Percentiles rank a stretch among this genome's conserved stretches.
phyloP scores from a whole-genome alignment of 345 rosid species.

The Eucalyptus regnans region DNA sequence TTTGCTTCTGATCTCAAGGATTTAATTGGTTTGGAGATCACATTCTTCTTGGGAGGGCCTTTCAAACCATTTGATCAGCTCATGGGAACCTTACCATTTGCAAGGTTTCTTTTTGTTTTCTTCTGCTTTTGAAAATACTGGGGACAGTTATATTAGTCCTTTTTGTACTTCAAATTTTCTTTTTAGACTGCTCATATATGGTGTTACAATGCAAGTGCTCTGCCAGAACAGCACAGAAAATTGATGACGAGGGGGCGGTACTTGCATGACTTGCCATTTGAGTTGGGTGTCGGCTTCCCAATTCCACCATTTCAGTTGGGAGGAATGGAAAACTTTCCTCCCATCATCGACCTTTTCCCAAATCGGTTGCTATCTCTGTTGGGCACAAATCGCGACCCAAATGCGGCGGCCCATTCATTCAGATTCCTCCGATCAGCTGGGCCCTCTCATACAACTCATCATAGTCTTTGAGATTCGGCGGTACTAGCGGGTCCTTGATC shows the following conservation, averaged over 20 bases:
- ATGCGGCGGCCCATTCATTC: accelerated
- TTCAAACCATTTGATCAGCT: constrained; percentile 98
- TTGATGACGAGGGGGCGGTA: constrained; percentile 31
- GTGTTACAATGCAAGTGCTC: constrained; percentile 61
- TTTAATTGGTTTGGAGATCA: constrained; percentile 67
- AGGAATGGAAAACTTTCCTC: too few species aligned
- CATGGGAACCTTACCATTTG: constrained; percentile 94
- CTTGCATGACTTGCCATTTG: too few species aligned
- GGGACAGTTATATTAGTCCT: not conserved
- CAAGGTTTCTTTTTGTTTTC: constrained; percentile 39
- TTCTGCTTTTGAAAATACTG: not conserved
- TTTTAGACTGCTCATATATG: not conserved
- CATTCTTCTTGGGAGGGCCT: constrained; percentile 77
- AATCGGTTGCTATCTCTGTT: too few species aligned
- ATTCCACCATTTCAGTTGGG: too few species aligned
- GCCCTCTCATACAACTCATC: too few species aligned
- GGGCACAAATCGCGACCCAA: too few species aligned
- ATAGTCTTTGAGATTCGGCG: too few species aligned
- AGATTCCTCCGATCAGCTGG: too few species aligned
- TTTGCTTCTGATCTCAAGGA: constrained; percentile 93
- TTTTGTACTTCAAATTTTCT: not conserved
- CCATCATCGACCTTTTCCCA: too few species aligned
- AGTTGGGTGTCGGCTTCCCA: too few species aligned
- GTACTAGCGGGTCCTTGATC: too few species aligned
- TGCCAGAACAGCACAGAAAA: constrained; percentile 59